Base-by-base conservation (phyloP, 345 rosid genomes). In the Salix udensis region DNA sequence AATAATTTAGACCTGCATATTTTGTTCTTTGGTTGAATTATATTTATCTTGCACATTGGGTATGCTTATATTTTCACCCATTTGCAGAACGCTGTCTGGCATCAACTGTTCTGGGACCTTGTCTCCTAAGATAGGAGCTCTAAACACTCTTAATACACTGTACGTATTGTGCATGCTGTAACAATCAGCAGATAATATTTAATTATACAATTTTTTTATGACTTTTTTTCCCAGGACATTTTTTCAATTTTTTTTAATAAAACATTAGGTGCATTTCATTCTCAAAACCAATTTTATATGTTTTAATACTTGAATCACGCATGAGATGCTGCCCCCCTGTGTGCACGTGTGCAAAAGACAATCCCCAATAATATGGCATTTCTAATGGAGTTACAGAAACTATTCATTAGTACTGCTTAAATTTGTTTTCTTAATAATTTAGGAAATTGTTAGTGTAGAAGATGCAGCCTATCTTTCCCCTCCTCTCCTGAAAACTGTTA, bases 81-180 rank as follows among this genome's bases (percentile, higher is more conserved):
- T 58, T 80, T 79, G 85, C 92, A 93, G 99, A 80, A 85, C 94
- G 37, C 82, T 96, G 83, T 87, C 98, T 42, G 88, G 89, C 50
- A 86, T 91, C 89, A 90, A 89, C 85, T 91, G 92, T 70, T 89
- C 94, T 1, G 98, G 99, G 79, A 80, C 82, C 23, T 87, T 96
- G 81, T 87, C 97, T 62, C 90, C 97, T 21, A 81, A 75, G 86
- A 77, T 93, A 73, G 97, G 95, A 77, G 77, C 81, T 74, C 81
- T 96, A 74, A 86, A 24, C 65, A 86, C 76, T 42, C 98, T 96
- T 82, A 50, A 78, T 76, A 84, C 97, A 74, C 91, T 93, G 98
- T 96, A 87, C 71, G 98, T 86, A 65, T 74, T 82, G 64, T 71
- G 36, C 68, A 65, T 70, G 55, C n/a, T 79, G 39, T 40, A 48